phyloP scores from a whole-genome alignment of 768 basidiomycete genomes.

The Pleurotus platypus region DNA sequence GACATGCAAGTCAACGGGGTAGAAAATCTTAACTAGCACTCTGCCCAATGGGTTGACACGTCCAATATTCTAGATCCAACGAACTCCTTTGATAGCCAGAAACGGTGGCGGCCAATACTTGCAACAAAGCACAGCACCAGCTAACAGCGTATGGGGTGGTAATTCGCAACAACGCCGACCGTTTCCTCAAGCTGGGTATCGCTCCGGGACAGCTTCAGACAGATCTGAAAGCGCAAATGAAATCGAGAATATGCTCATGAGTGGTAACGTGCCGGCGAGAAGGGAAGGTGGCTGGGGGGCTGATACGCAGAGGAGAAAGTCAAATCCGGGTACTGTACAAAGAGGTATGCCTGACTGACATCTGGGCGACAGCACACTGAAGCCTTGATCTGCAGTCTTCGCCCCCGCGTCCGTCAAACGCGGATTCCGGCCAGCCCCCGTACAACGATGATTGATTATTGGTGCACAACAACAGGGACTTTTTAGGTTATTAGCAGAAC shows the following conservation, averaged over 20 bases:
- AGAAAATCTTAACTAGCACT: slow-evolving; percentile 8
- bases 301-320: slow-evolving; percentile 17
- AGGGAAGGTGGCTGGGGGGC: slow-evolving; percentile 34
- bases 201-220: slow-evolving; percentile 46
- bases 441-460: neutral
- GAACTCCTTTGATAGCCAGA: slow-evolving; percentile 62
- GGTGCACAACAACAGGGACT: too few species aligned
- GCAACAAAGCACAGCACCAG: slow-evolving; percentile 26
- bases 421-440: slow-evolving; percentile 1
- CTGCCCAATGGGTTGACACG: too few species aligned
- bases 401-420: slow-evolving; percentile 3
- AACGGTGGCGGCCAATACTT: slow-evolving; percentile 27
- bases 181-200: slow-evolving; percentile 38
- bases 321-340: slow-evolving; percentile 14
- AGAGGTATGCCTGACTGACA: neutral
- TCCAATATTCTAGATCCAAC: slow-evolving; percentile 48
- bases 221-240: slow-evolving; percentile 67
- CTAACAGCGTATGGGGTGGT: slow-evolving; percentile 26
- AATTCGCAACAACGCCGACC: slow-evolving; percentile 48
- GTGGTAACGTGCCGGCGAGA: slow-evolving; percentile 15
- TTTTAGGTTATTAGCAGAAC: too few species aligned
- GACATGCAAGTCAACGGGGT: slow-evolving; percentile 69
- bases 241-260: slow-evolving; percentile 64
- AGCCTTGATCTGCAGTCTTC: neutral
- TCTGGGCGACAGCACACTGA: neutral